These are phyloP conservation scores for Amanita phalloides DNA, from an alignment of 768 basidiomycete species.

Conservation along the genomic window DNA sequence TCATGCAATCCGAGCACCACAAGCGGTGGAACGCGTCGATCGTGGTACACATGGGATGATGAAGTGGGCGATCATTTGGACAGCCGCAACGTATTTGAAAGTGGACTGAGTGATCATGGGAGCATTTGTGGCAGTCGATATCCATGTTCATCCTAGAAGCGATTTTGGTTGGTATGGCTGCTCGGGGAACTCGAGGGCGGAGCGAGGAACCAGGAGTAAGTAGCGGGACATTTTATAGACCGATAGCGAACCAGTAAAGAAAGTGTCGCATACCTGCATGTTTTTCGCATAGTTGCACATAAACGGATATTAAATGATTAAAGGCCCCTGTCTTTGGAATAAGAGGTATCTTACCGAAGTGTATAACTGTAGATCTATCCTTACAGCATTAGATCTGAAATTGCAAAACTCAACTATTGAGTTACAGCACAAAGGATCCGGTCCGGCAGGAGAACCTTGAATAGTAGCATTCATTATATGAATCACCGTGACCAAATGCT, in stretches of 20 bases:
- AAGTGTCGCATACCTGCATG: constrained; percentile 1
- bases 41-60: constrained; percentile 19
- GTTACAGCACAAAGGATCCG: neutral
- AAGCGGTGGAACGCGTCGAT: constrained; percentile 22
- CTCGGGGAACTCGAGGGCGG: neutral
- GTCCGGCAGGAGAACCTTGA: constrained; percentile 3
- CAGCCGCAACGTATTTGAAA: constrained; percentile 25
- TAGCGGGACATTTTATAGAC: neutral
- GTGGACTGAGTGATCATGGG: constrained; percentile 13
- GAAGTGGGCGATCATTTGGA: constrained; percentile 16
- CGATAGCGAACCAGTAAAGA: neutral
- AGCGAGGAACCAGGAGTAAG: neutral
- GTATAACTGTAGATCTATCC: constrained; percentile 1
- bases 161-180: neutral
- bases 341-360: neutral
- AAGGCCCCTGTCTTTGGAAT: neutral
- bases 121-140: constrained; percentile 12
- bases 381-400: neutral
- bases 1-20: constrained; percentile 22
- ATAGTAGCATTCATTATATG: constrained; percentile 1
- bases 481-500: constrained; percentile 5
- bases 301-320: constrained; percentile 5
- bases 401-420: neutral
- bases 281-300: constrained; percentile 2
- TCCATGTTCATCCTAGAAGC: neutral